Conservation (phyloP, 176 grass and related monocot species). For the Aechmea fasciata region DNA sequence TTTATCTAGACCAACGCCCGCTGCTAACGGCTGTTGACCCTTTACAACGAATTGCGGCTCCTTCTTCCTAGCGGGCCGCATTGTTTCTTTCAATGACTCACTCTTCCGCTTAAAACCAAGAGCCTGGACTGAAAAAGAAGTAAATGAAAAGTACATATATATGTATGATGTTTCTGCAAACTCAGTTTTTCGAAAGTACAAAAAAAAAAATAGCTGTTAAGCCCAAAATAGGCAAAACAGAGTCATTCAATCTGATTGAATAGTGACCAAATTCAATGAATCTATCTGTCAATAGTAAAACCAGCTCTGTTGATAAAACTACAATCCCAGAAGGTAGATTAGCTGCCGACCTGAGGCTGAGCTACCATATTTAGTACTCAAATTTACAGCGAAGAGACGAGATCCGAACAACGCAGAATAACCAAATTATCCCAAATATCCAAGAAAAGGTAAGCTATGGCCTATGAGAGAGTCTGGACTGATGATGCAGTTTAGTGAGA, state of each 20-base stretch:
- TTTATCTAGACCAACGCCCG: neutral
- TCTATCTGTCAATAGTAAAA: neutral
- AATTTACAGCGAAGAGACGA: no score
- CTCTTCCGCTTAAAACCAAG: slow-evolving; percentile 1
- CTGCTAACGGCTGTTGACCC: neutral
- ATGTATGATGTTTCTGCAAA: neutral
- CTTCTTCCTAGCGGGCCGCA: neutral
- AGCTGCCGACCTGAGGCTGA: no score
- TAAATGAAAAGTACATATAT: neutral
- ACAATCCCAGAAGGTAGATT: no score
- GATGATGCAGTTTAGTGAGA: no score
- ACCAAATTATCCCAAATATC: no score
- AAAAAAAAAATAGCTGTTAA: neutral
- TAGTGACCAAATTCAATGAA: neutral
- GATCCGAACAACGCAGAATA: no score
- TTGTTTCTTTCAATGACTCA: neutral
- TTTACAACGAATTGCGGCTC: neutral
- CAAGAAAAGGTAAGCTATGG: no score
- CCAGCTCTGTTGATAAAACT: no score
- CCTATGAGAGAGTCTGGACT: no score
- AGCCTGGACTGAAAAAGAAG: neutral
- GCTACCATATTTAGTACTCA: no score
- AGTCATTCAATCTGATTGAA: neutral
- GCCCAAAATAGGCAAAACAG: neutral
- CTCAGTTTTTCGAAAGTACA: neutral